phyloP scores from a whole-genome alignment of 2,329 filamentous ascomycete species.

The Pyrenophora seminiperda region DNA sequence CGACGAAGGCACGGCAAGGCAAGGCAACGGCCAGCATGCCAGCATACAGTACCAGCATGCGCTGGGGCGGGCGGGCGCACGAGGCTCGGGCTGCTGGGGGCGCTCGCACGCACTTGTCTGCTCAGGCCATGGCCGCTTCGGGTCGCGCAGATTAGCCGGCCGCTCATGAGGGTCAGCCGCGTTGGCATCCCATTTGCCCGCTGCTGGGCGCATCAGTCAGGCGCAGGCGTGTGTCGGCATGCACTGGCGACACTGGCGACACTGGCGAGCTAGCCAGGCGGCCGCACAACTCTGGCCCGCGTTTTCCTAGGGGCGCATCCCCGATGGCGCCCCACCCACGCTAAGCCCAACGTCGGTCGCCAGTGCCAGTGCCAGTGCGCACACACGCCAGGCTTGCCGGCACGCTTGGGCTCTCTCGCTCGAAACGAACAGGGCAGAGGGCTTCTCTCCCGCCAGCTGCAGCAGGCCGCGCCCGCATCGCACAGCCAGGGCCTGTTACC shows the following conservation, averaged over 20 bases:
- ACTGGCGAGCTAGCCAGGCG: slow-evolving; percentile 28
- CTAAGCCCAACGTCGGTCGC: slow-evolving; percentile 42
- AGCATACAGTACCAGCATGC: too few species aligned
- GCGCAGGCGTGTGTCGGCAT: slow-evolving; percentile 31
- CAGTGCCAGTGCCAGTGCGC: too few species aligned
- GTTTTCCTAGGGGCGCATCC: slow-evolving; percentile 34
- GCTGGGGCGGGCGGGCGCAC: slow-evolving; percentile 23
- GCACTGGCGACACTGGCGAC: slow-evolving; percentile 10
- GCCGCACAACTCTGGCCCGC: slow-evolving; percentile 39
- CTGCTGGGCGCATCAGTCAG: slow-evolving; percentile 18
- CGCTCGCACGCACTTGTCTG: too few species aligned
- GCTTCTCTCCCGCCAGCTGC: slow-evolving; percentile 40
- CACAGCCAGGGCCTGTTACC: slow-evolving; percentile 41
- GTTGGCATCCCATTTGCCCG: slow-evolving; percentile 42
- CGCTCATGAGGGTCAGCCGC: slow-evolving; percentile 25
- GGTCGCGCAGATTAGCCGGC: slow-evolving; percentile 42
- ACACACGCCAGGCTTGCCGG: slow-evolving; percentile 34
- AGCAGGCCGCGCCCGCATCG: slow-evolving; percentile 43
- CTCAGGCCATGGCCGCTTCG: slow-evolving; percentile 33
- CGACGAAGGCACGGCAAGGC: too few species aligned
- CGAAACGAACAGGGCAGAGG: slow-evolving; percentile 41
- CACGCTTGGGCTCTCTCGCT: slow-evolving; percentile 29
- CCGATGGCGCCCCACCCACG: slow-evolving; percentile 39
- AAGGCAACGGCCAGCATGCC: slow-evolving; percentile 39
- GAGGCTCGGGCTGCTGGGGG: slow-evolving; percentile 30